phyloP scores from a whole-genome alignment of 805 yeast genomes.

The Ogataea paradorogensis region DNA sequence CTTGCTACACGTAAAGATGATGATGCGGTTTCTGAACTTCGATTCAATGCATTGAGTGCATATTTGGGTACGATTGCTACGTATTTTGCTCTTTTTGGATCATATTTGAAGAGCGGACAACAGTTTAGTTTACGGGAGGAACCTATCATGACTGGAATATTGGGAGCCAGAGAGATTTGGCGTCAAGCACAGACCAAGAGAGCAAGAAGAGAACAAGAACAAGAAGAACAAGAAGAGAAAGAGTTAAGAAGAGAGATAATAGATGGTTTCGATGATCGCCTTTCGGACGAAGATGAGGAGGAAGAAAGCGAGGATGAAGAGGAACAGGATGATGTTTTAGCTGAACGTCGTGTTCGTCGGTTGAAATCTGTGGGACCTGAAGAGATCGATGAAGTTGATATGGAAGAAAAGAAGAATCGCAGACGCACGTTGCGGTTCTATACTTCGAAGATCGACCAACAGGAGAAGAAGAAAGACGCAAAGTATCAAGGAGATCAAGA shows the following conservation, averaged over 20 bases:
- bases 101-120: conserved; percentile 52
- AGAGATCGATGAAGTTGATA: conserved; percentile 75
- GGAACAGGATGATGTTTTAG: conserved; percentile 49
- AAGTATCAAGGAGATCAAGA: conserved; percentile 80
- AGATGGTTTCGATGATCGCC: conserved; percentile 17
- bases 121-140: conserved; percentile 69
- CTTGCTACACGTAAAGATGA: conserved; percentile 31
- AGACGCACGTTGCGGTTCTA: conserved; percentile 87
- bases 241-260: conserved; percentile 25
- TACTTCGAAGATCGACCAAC: conserved; percentile 94
- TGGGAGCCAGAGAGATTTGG: conserved; percentile 85
- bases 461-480: conserved; percentile 58
- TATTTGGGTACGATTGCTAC: conserved; percentile 76
- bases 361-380: conserved; percentile 47
- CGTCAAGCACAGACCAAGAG: conserved; percentile 57
- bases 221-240: conserved; percentile 16
- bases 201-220: conserved; percentile 37
- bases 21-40: conserved; percentile 43
- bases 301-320: conserved; percentile 28
- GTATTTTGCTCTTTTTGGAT: conserved; percentile 72
- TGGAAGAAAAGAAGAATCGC: conserved; percentile 78
- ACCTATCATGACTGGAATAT: conserved; percentile 82
- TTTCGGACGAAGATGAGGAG: conserved; percentile 24
- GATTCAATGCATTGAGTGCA: conserved; percentile 68
- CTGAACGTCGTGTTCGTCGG: conserved; percentile 50